Conservation (phyloP, 176 grass and related monocot genomes). For the Oryza officinalis region DNA sequence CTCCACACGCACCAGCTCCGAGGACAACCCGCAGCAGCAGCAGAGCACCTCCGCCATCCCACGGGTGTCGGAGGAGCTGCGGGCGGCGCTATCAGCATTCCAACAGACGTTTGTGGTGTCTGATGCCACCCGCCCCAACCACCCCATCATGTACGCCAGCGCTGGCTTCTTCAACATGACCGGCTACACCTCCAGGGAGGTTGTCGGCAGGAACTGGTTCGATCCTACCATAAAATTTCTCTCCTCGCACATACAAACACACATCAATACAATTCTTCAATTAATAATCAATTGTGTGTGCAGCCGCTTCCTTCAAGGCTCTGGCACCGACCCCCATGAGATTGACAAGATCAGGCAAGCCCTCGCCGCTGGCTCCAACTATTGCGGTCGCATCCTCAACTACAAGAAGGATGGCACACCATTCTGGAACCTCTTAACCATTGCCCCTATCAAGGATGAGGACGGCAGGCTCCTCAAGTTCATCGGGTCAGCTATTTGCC, state of each 20-base stretch:
- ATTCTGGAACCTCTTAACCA: conserved; percentile 90
- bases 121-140: conserved; percentile 58
- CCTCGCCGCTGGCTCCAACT: conserved; percentile 65
- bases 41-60: conserved; percentile 13
- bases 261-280: no score
- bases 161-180: conserved; percentile 83
- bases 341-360: conserved; percentile 85
- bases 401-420: conserved; percentile 93
- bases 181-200: conserved; percentile 65
- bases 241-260: background rate
- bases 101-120: conserved; percentile 82
- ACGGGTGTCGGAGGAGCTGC: conserved; percentile 73
- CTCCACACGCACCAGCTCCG: conserved; percentile 24
- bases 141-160: conserved; percentile 75
- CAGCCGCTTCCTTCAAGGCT: conserved; percentile 87
- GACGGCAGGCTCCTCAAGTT: conserved; percentile 84
- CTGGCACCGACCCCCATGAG: conserved; percentile 66
- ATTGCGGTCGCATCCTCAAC: conserved; percentile 84
- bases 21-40: background rate
- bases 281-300: background rate
- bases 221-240: no score
- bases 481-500: conserved; percentile 63
- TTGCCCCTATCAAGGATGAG: conserved; percentile 94
- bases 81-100: conserved; percentile 69
- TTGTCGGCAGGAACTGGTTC: conserved; percentile 71